Evolutionary conservation across 805 yeast genomes (phyloP).

Genomic region (Nakazawaea holstii): DNA sequence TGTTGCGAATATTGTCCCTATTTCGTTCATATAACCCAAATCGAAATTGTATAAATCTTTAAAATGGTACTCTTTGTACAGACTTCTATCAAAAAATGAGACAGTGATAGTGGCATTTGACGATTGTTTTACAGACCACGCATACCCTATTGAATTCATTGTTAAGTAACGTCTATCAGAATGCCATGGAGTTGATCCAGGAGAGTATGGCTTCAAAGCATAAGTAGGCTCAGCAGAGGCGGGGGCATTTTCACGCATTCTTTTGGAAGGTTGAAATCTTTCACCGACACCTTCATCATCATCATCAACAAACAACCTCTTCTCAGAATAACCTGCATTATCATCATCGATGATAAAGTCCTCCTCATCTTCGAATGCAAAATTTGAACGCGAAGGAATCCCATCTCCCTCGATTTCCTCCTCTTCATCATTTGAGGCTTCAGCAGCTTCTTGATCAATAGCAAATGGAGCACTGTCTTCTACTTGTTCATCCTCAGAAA

Average conservation of each 20-base stretch:
- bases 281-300: not conserved
- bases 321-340: slow-evolving; percentile 37
- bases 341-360: slow-evolving; percentile 65
- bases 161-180: slow-evolving; percentile 68
- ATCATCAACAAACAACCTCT: slow-evolving; percentile 8
- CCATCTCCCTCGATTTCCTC: slow-evolving; percentile 16
- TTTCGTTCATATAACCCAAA: slow-evolving; percentile 64
- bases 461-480: slow-evolving; percentile 9
- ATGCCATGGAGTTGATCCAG: slow-evolving; percentile 85
- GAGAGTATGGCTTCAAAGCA: slow-evolving; percentile 62
- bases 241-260: not conserved
- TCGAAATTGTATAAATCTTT: slow-evolving; percentile 70
- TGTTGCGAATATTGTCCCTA: slow-evolving; percentile 61
- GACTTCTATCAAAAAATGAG: slow-evolving; percentile 74
- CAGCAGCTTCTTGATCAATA: slow-evolving; percentile 15
- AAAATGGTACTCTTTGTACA: slow-evolving; percentile 79
- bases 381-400: not conserved
- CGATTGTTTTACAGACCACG: slow-evolving; percentile 66
- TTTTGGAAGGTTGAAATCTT: not conserved
- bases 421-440: slow-evolving; percentile 13
- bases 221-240: slow-evolving; percentile 14
- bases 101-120: slow-evolving; percentile 72
- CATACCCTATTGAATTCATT: slow-evolving; percentile 77
- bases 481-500: not conserved
- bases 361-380: slow-evolving; percentile 33